Percentiles rank a stretch among this genome's conserved stretches.
Conservation (phyloP, 2,329 filamentous ascomycete genomes). For the Penicillium sclerotigenum region DNA sequence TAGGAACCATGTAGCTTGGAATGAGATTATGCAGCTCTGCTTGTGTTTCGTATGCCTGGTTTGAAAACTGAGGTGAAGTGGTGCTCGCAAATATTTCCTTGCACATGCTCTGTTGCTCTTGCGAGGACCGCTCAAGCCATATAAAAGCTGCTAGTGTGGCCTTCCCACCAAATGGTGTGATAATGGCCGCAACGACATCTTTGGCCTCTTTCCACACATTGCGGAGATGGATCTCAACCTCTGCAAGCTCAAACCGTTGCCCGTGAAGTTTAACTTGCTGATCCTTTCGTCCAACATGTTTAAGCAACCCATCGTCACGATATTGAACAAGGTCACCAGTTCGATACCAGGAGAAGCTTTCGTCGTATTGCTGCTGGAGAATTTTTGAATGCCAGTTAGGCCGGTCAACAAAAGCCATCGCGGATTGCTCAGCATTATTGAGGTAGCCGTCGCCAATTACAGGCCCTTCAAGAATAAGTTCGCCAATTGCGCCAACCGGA, state of each 20-base stretch:
- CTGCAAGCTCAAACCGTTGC: slow-evolving; percentile 63
- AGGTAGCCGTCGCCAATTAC: neutral
- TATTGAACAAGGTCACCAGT: slow-evolving; percentile 38
- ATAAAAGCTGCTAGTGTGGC: neutral
- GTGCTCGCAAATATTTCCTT: neutral
- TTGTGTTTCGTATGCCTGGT: neutral
- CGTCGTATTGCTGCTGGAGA: neutral
- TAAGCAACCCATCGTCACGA: slow-evolving; percentile 67
- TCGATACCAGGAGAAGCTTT: slow-evolving; percentile 5
- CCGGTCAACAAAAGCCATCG: neutral
- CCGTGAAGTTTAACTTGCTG: slow-evolving; percentile 64
- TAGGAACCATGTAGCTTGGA: neutral
- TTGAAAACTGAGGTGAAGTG: neutral
- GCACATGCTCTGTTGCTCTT: neutral
- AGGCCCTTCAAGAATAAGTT: neutral
- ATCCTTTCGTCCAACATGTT: slow-evolving; percentile 63
- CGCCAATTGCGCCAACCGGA: slow-evolving; percentile 22
- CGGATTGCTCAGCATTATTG: neutral
- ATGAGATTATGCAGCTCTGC: neutral
- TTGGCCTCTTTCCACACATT: neutral
- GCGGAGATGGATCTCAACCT: slow-evolving; percentile 7
- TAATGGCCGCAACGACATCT: neutral
- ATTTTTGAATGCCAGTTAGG: neutral
- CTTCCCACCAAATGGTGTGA: neutral
- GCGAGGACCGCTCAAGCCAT: neutral